A percentile compares a stretch with the other conserved stretches of the same genome.
These are phyloP conservation scores for Corymbia maculata DNA, from an alignment of 345 rosid species.

Conservation along the genomic window DNA sequence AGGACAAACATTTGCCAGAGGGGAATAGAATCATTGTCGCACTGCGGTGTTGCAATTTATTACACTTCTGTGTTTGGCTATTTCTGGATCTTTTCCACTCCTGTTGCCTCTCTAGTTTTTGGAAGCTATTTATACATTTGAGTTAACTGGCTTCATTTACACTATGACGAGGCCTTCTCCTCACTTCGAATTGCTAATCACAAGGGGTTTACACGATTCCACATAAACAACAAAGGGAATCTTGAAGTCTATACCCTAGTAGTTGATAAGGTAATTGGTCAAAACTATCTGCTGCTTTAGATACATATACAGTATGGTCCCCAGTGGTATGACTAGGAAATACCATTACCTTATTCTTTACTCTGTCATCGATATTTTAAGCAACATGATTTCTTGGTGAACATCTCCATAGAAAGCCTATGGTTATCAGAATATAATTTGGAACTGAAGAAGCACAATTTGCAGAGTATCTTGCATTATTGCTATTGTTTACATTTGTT, in stretches of 20 bases:
- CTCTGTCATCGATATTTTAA: background rate
- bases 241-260: constrained; percentile 92
- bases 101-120: constrained; percentile 82
- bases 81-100: constrained; percentile 98
- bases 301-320: background rate
- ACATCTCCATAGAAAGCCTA: background rate
- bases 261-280: constrained; percentile 67
- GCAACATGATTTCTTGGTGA: background rate
- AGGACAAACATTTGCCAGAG: constrained; percentile 80
- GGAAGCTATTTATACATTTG: constrained; percentile 96
- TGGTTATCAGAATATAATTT: background rate
- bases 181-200: constrained; percentile 96
- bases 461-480: background rate
- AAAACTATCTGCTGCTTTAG: background rate
- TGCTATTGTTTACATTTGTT: background rate
- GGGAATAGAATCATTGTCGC: constrained; percentile 64
- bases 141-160: constrained; percentile 94
- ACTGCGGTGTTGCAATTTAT: constrained; percentile 77
- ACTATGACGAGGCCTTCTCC: constrained; percentile 98
- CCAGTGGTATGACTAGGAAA: background rate
- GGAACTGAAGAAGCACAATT: background rate
- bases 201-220: constrained; percentile 89
- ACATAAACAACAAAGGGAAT: constrained; percentile 54
- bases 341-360: background rate
- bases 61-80: constrained; percentile 91